Evolutionary conservation across 177 flowering plant species (phyloP).

Genomic region (Vitis hybrid): DNA sequence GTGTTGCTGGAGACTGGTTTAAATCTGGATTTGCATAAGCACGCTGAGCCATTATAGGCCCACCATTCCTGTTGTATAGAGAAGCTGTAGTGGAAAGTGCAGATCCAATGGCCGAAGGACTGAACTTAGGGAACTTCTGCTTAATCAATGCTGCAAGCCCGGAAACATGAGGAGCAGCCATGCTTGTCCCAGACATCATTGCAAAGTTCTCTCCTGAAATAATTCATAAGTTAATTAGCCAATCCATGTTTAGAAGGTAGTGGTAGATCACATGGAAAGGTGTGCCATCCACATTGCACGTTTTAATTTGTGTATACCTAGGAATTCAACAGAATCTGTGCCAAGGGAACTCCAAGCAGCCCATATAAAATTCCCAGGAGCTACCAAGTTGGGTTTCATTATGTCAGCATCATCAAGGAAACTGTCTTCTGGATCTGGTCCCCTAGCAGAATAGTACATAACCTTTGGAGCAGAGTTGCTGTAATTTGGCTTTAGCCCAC

Average conservation of each 20-base stretch:
- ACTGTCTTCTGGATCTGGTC: slow-evolving; percentile 93
- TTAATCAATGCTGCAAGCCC: slow-evolving; percentile 93
- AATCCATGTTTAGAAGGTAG: neutral
- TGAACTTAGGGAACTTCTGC: slow-evolving; percentile 73
- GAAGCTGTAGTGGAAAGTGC: slow-evolving; percentile 95
- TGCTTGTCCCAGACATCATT: slow-evolving; percentile 98
- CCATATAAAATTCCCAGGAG: slow-evolving; percentile 95
- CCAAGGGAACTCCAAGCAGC: slow-evolving; percentile 96
- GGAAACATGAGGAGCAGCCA: slow-evolving; percentile 99
- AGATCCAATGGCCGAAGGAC: slow-evolving; percentile 86
- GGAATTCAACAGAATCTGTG: slow-evolving; percentile 80
- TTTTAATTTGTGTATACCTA: slow-evolving; percentile 42
- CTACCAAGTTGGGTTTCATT: slow-evolving; percentile 89
- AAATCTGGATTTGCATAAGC: slow-evolving; percentile 77
- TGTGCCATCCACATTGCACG: neutral
- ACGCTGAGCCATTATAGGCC: slow-evolving; percentile 94
- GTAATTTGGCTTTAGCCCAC: slow-evolving; percentile 76
- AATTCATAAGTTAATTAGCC: neutral
- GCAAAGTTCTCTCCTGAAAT: slow-evolving; percentile 85
- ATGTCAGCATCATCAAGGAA: slow-evolving; percentile 76
- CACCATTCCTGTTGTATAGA: slow-evolving; percentile 58
- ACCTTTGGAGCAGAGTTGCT: slow-evolving; percentile 76
- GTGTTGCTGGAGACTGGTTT: slow-evolving; percentile 89
- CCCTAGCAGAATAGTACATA: slow-evolving; percentile 94
- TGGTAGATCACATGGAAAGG: neutral